Evolutionary conservation across 2,329 filamentous ascomycete species (phyloP).

Genomic region (Myrmaecium sp.): DNA sequence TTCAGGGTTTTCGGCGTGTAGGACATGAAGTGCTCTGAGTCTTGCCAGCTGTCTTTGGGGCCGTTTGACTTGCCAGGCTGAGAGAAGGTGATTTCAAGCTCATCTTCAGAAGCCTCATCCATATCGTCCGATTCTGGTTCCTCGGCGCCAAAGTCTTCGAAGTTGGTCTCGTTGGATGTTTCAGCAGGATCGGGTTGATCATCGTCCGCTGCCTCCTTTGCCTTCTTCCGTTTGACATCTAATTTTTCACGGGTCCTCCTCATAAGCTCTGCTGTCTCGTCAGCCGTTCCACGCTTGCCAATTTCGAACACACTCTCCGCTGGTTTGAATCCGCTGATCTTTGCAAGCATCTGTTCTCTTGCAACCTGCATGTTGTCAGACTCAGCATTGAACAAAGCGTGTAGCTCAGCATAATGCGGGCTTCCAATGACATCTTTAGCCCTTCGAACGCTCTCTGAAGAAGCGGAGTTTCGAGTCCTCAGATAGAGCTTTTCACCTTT

Average conservation of each 20-base stretch:
- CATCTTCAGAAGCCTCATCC: constrained; percentile 32
- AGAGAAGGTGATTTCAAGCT: constrained; percentile 36
- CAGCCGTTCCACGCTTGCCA: constrained; percentile 47
- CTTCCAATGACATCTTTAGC: constrained; percentile 60
- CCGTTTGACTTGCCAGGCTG: constrained; percentile 16
- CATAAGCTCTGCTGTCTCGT: constrained; percentile 60
- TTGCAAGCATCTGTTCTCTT: constrained; percentile 71
- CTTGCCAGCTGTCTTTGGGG: constrained; percentile 45
- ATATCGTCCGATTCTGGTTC: constrained; percentile 8
- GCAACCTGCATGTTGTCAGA: constrained; percentile 47
- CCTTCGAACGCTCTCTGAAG: constrained; percentile 75
- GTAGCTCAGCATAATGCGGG: constrained; percentile 55
- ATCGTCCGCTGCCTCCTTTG: constrained; percentile 7
- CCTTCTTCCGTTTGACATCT: constrained; percentile 30
- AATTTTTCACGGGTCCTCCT: constrained; percentile 53
- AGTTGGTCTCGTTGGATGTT: constrained; percentile 4
- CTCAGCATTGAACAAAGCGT: constrained; percentile 53
- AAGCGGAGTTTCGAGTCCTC: constrained; percentile 77
- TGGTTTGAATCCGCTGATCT: constrained; percentile 76
- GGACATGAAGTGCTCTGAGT: constrained; percentile 88
- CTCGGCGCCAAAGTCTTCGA: constrained; percentile 25
- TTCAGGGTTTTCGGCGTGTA: constrained; percentile 74
- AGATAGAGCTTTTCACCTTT: constrained; percentile 92
- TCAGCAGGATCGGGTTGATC: too few relatives aligned
- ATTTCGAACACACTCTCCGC: constrained; percentile 95